Evolutionary conservation across 441 rosid genomes (phyloP).

Genomic region (Pelargonium myrrhifolium): DNA sequence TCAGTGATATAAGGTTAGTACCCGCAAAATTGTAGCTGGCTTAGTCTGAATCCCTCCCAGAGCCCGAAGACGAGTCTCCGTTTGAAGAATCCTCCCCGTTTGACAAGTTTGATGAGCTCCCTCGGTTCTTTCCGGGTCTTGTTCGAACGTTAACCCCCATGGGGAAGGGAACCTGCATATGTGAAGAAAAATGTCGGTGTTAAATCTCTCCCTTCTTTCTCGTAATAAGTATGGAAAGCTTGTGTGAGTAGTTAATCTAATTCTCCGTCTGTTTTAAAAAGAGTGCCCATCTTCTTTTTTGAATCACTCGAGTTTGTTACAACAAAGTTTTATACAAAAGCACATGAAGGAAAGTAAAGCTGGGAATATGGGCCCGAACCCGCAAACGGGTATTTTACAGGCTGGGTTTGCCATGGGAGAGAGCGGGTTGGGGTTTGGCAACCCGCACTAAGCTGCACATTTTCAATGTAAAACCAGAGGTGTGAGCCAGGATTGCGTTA

Average conservation of each 20-base stretch:
- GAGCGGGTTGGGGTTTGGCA: too few relatives aligned
- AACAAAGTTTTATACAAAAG: too few relatives aligned
- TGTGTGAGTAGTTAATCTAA: background rate
- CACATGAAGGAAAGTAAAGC: too few relatives aligned
- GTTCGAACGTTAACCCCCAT: constrained; percentile 47
- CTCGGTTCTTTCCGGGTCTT: constrained; percentile 40
- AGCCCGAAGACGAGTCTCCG: constrained; percentile 30
- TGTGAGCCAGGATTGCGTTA: too few relatives aligned
- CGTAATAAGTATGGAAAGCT: background rate
- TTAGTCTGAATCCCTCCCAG: constrained; percentile 36
- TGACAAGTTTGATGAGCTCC: constrained; percentile 19
- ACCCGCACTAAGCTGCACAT: too few relatives aligned
- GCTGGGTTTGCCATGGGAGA: too few relatives aligned
- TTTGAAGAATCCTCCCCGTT: constrained; percentile 30
- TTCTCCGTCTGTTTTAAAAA: background rate
- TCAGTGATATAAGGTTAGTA: constrained; percentile 33
- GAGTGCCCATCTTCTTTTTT: too few relatives aligned
- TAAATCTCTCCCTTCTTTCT: too few relatives aligned
- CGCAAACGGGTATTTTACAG: too few relatives aligned
- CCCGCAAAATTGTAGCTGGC: constrained; percentile 20
- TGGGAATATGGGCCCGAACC: too few relatives aligned
- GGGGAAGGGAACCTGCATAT: constrained; percentile 55
- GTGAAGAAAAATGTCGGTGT: background rate
- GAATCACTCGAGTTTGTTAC: too few relatives aligned
- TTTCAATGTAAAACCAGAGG: too few relatives aligned